Evolutionary conservation across 164 flowering plant species (phyloP).

Genomic region (Malania oleifera): DNA sequence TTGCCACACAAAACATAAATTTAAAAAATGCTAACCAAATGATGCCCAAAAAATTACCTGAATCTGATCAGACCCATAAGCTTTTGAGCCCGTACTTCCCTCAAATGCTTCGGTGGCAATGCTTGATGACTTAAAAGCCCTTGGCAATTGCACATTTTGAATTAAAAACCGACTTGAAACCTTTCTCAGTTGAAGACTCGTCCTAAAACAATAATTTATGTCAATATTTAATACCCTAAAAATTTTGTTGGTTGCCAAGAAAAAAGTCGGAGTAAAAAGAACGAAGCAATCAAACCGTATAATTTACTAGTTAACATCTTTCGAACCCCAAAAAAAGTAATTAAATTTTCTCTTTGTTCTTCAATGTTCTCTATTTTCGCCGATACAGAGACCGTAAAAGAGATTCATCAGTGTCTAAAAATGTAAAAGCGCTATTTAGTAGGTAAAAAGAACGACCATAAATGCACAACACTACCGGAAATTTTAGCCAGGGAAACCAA

Average conservation of each 20-base stretch:
- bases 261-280: not conserved
- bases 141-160: conserved; percentile 35
- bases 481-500: too few relatives aligned
- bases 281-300: too few relatives aligned
- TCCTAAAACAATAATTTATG: conserved; percentile 20
- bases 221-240: not conserved
- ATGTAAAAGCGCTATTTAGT: too few relatives aligned
- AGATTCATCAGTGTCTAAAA: too few relatives aligned
- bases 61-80: conserved; percentile 89
- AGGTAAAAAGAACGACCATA: too few relatives aligned
- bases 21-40: not conserved
- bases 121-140: conserved; percentile 66
- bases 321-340: too few relatives aligned
- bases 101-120: conserved; percentile 43
- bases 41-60: conserved; percentile 40
- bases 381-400: too few relatives aligned
- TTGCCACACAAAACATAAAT: not conserved
- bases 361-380: too few relatives aligned
- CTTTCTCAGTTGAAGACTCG: conserved; percentile 19
- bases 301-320: too few relatives aligned
- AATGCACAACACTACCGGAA: too few relatives aligned
- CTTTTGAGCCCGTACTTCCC: conserved; percentile 38
- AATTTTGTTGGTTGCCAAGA: not conserved
- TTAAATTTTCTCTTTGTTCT: too few relatives aligned
- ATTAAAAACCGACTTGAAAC: conserved; percentile 18